Conservation (phyloP, 1,139 yeast species). For the Blastobotrys raffinosifermentans region DNA sequence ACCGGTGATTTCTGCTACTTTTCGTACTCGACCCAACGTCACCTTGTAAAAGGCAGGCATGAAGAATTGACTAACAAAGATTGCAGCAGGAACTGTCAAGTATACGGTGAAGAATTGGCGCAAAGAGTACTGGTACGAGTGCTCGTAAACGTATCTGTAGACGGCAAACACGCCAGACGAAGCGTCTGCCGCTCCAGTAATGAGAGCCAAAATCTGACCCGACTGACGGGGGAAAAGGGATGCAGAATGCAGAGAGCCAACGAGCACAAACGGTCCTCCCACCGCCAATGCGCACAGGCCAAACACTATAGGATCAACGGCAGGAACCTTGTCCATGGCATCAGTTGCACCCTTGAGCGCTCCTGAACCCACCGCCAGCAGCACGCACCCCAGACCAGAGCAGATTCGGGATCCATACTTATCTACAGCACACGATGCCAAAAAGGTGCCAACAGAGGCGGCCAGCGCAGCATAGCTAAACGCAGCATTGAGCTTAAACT, state of each 20-base stretch:
- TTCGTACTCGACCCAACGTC: background rate
- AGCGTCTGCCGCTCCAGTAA: conserved; percentile 76
- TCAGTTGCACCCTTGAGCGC: conserved; percentile 33
- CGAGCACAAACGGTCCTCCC: conserved; percentile 80
- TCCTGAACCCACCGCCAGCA: conserved; percentile 51
- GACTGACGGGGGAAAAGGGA: conserved; percentile 66
- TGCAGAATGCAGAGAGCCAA: conserved; percentile 73
- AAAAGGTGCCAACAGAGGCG: conserved; percentile 76
- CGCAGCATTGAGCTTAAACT: conserved; percentile 69
- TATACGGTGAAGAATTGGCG: conserved; percentile 59
- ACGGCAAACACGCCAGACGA: conserved; percentile 66
- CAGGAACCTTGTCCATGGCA: background rate
- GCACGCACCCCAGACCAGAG: conserved; percentile 64
- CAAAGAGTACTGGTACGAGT: conserved; percentile 28
- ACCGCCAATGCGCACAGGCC: conserved; percentile 45
- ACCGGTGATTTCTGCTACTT: background rate
- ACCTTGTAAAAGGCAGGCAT: conserved; percentile 50
- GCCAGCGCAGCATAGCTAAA: conserved; percentile 83
- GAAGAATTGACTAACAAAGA: conserved; percentile 63
- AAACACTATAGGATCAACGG: conserved; percentile 7
- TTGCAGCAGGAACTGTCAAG: conserved; percentile 66
- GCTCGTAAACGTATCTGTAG: conserved; percentile 55
- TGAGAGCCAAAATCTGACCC: conserved; percentile 62
- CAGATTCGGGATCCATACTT: conserved; percentile 72
- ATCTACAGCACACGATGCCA: conserved; percentile 77